Evolutionary conservation across 192 early-diverging fungal species (phyloP), one percentile per base, ranked within the genome.

Genomic region (Chytriomyces sp.): DNA sequence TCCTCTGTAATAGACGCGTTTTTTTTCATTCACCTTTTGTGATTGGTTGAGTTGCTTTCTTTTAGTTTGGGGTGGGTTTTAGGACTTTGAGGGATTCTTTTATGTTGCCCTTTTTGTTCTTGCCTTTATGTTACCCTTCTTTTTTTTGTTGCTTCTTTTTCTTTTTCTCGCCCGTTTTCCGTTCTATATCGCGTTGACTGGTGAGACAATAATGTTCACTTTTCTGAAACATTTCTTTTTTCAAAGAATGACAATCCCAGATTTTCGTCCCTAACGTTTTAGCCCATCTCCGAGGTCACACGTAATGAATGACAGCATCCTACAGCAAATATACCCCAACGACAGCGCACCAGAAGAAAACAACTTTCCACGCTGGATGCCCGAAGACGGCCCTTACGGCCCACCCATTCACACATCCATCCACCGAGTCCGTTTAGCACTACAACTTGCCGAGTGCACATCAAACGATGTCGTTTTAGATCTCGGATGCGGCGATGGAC

Each of bases 351-450:
- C 72, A n/a, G 50, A 6, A 18, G 77, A 73, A 28, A 86, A 44
- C 81, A 84, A 53, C 46, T 86, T 90, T 57, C 88, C 89, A 0
- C 82, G 81, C 5, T 90, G 85, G 79, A 80, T 88, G 28, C 86
- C 88, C 0, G 83, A 83, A 20, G 89, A 90, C 60, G 82, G 79
- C 0, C 84, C 85, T 11, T 83, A 13, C 13, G 89, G 84, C 16
- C 89, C 89, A 5, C 88, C 85, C 64, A 85, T 86, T 77, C 89
- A 87, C 3, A 89, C 89, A 6, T 89, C 88, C 16, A 77, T 86
- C 18, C 72, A 62, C 23, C 82, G 88, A 48, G 88, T 90, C 35
- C 35, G 35, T 35, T 35, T 35, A 35, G 35, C 35, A 1, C 35
- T 35, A 4, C 35, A 35, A 35, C 35, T 35, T 35, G 35, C 35